Evolutionary conservation across 805 yeast species (phyloP).

Genomic region (Kazachstania africana): DNA sequence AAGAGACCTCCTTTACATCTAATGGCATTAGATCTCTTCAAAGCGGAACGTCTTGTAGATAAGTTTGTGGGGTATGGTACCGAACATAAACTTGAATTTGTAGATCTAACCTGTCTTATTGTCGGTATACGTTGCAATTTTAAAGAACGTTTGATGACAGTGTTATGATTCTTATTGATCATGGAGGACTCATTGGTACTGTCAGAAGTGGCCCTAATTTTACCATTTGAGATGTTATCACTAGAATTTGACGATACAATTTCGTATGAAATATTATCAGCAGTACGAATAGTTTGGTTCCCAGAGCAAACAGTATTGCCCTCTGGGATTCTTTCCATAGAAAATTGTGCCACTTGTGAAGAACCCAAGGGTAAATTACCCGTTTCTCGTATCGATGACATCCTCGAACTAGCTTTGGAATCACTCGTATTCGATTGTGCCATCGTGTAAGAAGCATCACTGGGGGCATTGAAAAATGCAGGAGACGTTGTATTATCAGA

Average conservation of each 20-base stretch:
- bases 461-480: conserved; percentile 4
- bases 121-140: conserved; percentile 10
- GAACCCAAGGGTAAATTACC: too few relatives aligned
- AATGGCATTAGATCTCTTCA: conserved; percentile 25
- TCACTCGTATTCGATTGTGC: not conserved
- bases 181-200: not conserved
- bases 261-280: conserved; percentile 20
- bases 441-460: not conserved
- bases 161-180: not conserved
- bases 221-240: too few relatives aligned
- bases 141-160: not conserved
- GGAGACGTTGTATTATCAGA: conserved; percentile 27
- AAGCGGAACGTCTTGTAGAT: conserved; percentile 1
- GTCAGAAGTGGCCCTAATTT: too few relatives aligned
- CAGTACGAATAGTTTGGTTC: conserved; percentile 16
- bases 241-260: conserved; percentile 10
- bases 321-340: conserved; percentile 14
- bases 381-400: too few relatives aligned
- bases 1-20: conserved; percentile 31
- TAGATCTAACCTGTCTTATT: conserved; percentile 8
- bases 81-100: not conserved
- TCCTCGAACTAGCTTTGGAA: not conserved
- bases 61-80: too few relatives aligned
- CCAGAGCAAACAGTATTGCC: conserved; percentile 2
- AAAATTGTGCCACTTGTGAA: conserved; percentile 8